Percentiles rank a stretch among this genome's conserved stretches.
phyloP scores from a whole-genome alignment of 495 filamentous ascomycete species.

The Hyaloscypha hepaticicola region DNA sequence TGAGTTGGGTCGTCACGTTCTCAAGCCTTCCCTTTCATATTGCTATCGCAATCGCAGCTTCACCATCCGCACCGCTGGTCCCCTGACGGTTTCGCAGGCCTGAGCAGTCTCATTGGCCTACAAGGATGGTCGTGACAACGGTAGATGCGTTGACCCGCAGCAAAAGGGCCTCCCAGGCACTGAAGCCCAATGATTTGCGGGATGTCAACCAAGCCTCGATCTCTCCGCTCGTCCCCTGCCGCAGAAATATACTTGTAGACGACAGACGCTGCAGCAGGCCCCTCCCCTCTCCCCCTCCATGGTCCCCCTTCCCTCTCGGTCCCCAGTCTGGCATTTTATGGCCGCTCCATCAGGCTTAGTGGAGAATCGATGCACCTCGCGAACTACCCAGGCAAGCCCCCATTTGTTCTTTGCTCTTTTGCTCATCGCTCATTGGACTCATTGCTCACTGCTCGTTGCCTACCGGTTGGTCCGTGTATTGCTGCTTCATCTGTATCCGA shows the following conservation, averaged over 20 bases:
- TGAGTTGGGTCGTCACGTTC: slow-evolving; percentile 27
- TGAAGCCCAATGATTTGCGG: slow-evolving; percentile 28
- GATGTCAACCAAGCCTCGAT: slow-evolving; percentile 28
- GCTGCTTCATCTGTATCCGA: slow-evolving; percentile 34
- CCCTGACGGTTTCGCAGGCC: not conserved
- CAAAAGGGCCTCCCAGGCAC: slow-evolving; percentile 16
- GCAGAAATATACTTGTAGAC: not conserved
- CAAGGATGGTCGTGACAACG: slow-evolving; percentile 27
- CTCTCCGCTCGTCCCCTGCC: slow-evolving; percentile 26
- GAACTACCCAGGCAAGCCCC: slow-evolving; percentile 20
- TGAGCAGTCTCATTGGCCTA: slow-evolving; percentile 21
- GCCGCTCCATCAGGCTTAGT: slow-evolving; percentile 28
- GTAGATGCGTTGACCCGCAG: slow-evolving; percentile 33
- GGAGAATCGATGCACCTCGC: slow-evolving; percentile 25
- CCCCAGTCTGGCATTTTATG: not conserved
- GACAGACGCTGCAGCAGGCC: not conserved
- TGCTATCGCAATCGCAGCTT: not conserved
- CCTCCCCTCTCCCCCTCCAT: not conserved
- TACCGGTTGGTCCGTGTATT: slow-evolving; percentile 25
- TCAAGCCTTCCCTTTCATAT: slow-evolving; percentile 15
- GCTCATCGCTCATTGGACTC: too few relatives aligned
- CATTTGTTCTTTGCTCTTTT: slow-evolving; percentile 20
- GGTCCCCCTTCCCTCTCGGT: not conserved
- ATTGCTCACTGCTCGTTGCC: too few relatives aligned
- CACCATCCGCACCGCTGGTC: not conserved